These are phyloP conservation scores for Pythium aristosporum DNA, from an alignment of 352 stramenopile genomes.

Conservation along the genomic window DNA sequence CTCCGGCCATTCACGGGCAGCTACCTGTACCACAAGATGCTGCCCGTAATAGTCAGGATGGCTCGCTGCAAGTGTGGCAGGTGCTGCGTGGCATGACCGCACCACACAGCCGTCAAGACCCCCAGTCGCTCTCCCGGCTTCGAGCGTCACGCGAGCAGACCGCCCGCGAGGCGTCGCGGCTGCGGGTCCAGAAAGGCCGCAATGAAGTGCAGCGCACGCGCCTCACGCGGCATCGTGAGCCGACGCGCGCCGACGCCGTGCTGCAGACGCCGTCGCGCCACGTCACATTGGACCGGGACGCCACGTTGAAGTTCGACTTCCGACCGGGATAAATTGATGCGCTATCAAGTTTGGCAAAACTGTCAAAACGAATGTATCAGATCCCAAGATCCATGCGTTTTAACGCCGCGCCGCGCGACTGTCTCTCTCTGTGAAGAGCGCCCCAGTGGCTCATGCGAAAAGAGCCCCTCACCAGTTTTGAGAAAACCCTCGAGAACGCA, in stretches of 20 bases:
- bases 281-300: slow-evolving; percentile 24
- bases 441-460: not conserved
- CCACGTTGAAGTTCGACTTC: slow-evolving; percentile 22
- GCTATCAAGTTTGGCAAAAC: slow-evolving; percentile 14
- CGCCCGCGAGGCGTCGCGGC: slow-evolving; percentile 20
- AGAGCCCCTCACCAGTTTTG: slow-evolving; percentile 13
- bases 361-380: slow-evolving; percentile 20
- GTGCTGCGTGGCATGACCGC: slow-evolving; percentile 33
- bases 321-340: slow-evolving; percentile 13
- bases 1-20: not conserved
- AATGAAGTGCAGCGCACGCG: slow-evolving; percentile 38
- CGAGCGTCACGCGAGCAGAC: slow-evolving; percentile 7
- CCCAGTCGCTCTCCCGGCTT: slow-evolving; percentile 23
- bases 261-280: slow-evolving; percentile 29
- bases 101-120: slow-evolving; percentile 4
- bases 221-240: slow-evolving; percentile 34
- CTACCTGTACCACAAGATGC: not conserved
- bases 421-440: slow-evolving; percentile 1
- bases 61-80: slow-evolving; percentile 33
- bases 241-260: slow-evolving; percentile 19
- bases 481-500: not conserved
- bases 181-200: slow-evolving; percentile 31
- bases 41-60: not conserved
- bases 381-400: slow-evolving; percentile 16
- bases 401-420: not conserved